phyloP scores from a whole-genome alignment of 306 rosid species.

The Malus sylvestris region DNA sequence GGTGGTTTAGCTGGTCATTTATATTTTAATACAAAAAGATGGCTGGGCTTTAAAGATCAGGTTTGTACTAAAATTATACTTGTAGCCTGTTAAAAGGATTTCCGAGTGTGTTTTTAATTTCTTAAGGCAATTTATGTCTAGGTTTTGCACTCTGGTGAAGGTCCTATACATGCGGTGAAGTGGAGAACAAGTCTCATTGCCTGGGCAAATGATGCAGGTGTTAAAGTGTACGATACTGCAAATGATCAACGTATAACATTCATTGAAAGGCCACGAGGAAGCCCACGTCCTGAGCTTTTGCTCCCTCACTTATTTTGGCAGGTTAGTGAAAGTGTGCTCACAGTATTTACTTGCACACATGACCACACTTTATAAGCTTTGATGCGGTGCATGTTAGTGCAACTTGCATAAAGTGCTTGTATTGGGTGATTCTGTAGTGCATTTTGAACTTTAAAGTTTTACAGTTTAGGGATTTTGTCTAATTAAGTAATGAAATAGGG shows the following conservation, averaged over 20 bases:
- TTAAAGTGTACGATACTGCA: constrained; percentile 87
- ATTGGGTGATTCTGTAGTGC: background rate
- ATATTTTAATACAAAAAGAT: constrained; percentile 74
- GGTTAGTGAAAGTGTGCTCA: constrained; percentile 48
- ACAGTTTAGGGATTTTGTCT: background rate
- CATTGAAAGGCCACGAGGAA: constrained; percentile 89
- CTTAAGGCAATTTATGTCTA: constrained; percentile 18
- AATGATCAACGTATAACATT: constrained; percentile 88
- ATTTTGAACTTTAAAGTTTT: background rate
- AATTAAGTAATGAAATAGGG: background rate
- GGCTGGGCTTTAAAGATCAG: constrained; percentile 95
- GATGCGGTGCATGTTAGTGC: background rate
- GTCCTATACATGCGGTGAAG: constrained; percentile 92
- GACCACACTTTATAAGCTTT: background rate
- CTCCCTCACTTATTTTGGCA: constrained; percentile 97
- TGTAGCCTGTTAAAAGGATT: background rate
- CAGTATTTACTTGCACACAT: background rate
- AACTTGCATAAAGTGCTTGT: background rate
- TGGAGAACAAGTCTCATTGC: constrained; percentile 97
- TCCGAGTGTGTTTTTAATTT: constrained; percentile 10
- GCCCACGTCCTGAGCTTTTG: constrained; percentile 88
- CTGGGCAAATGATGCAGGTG: constrained; percentile 97
- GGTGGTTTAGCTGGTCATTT: constrained; percentile 98
- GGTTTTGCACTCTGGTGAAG: constrained; percentile 99
- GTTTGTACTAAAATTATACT: constrained; percentile 34